Percentiles rank a stretch among this genome's conserved stretches.
phyloP scores from a whole-genome alignment of 352 stramenopile species.

The Pythium grandisporangium region DNA sequence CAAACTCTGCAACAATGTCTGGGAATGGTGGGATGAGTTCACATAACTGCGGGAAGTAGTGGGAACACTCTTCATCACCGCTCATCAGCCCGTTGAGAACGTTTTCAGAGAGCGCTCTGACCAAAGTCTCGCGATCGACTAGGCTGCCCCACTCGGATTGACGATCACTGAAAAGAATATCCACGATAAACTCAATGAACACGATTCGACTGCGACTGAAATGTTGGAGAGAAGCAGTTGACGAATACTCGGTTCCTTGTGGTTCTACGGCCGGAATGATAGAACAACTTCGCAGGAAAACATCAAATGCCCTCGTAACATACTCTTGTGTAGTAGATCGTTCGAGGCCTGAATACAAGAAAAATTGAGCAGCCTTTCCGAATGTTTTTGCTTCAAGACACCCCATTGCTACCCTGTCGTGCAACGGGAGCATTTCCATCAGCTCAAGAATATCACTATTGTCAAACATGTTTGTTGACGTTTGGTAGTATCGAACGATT shows the following conservation, averaged over 20 bases:
- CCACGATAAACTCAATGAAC: constrained; percentile 69
- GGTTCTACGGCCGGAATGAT: neutral
- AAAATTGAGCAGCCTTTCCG: constrained; percentile 50
- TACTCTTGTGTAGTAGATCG: constrained; percentile 32
- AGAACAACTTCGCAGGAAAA: constrained; percentile 23
- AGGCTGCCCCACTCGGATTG: constrained; percentile 23
- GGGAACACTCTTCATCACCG: constrained; percentile 52
- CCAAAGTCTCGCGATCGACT: constrained; percentile 26
- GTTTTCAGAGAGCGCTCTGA: constrained; percentile 41
- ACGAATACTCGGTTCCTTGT: too few relatives aligned
- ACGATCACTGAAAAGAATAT: constrained; percentile 40
- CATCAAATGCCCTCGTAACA: constrained; percentile 45
- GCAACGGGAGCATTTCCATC: constrained; percentile 31
- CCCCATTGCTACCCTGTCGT: constrained; percentile 40
- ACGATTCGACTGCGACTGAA: constrained; percentile 35
- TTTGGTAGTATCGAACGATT: constrained; percentile 62
- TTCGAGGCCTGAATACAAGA: constrained; percentile 32
- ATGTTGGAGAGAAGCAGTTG: constrained; percentile 6
- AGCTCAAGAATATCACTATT: constrained; percentile 69
- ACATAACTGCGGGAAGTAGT: constrained; percentile 70
- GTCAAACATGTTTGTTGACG: constrained; percentile 73
- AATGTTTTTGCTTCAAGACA: constrained; percentile 65
- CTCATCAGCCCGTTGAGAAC: constrained; percentile 52
- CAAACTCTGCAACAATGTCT: constrained; percentile 31
- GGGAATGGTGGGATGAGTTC: constrained; percentile 47